phyloP scores from a whole-genome alignment of 2,329 filamentous ascomycete species.

The Penicillium sp. region DNA sequence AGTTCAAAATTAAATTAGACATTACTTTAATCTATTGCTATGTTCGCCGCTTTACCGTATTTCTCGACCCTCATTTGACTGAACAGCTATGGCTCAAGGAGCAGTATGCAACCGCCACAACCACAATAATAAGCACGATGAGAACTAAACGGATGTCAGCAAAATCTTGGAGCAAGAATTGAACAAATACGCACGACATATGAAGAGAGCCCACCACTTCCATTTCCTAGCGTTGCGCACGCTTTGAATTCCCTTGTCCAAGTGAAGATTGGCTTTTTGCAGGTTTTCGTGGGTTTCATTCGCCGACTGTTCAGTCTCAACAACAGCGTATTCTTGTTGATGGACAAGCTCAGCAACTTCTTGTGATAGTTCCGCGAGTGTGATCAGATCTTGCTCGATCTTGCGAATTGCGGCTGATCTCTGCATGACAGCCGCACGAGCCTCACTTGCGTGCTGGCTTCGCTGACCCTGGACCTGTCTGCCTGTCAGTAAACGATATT shows the following conservation, averaged over 20 bases:
- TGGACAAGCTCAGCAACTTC: constrained; percentile 10
- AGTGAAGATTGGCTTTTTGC: constrained; percentile 1
- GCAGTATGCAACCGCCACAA: constrained; percentile 5
- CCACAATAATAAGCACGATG: constrained; percentile 10
- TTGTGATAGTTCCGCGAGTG: constrained; percentile 7
- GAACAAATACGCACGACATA: constrained; percentile 5
- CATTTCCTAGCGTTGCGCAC: constrained; percentile 11
- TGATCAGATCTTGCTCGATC: constrained; percentile 9
- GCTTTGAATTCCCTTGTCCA: constrained; percentile 3
- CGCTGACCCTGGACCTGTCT: constrained; percentile 12
- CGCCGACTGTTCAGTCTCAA: constrained; percentile 3
- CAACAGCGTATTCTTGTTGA: constrained; percentile 3
- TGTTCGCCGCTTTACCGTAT: background rate
- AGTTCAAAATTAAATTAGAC: background rate
- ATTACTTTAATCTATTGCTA: background rate
- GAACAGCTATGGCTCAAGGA: constrained; percentile 4
- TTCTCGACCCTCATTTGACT: background rate
- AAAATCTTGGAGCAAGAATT: no score
- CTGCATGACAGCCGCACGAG: constrained; percentile 9
- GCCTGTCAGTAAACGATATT: background rate
- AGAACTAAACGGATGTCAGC: constrained; percentile 4
- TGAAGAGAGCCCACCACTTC: constrained; percentile 15
- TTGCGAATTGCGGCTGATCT: constrained; percentile 14
- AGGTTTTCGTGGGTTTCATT: background rate
- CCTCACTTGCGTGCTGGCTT: constrained; percentile 6